Base-by-base conservation (phyloP, 83 land plant genomes). In the Larix sibirica region DNA sequence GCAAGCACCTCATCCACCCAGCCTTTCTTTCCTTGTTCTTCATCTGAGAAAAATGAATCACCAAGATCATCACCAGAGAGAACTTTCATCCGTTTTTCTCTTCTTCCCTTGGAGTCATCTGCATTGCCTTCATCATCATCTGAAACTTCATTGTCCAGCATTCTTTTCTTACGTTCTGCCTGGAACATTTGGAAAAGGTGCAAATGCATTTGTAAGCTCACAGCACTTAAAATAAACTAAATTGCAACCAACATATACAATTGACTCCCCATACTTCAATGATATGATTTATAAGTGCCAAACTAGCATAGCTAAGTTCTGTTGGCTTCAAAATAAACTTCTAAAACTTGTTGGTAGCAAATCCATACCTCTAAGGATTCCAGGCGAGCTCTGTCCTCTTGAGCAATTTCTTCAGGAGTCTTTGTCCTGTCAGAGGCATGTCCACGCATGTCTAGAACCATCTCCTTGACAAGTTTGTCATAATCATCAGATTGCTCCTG, bases 41-140 rank as follows among this genome's bases (percentile, higher is more conserved):
- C 94, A 40, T 90, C 92, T 79, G 85, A 9, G 0, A 85, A 65
- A 71, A 95, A 95, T 59, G 96, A 96, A 81, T 95, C 99, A 65
- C 98, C 98, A 67, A 97, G 88, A 88, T 95, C 99, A 91, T 97
- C 99, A 8, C 99, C 99, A 80, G 96, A 94, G 31, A 91, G 75
- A 50, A 83, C 71, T 79, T 81, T 84, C 18, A 7, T 26, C 80
- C 75, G 90, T 66, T 85, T 81, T 60, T 84, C 13, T 47, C 80
- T 62, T 14, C 47, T 42, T 40, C 4, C 13, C 16, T 81, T 71
- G 40, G 33, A 47, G 58, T 81, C 87, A 23, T 84, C 86, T 40
- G 40, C 80, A 50, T 70, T 13, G 28, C 80, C 81, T 56, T 42
- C 83, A 69, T 82, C 90, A 80, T 80, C 82, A 78, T 88, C 90